A percentile compares a stretch with the other conserved stretches of the same genome.
These are phyloP conservation scores for Cystobasidiopsis lactophilus DNA, from an alignment of 768 basidiomycete genomes.

Conservation along the genomic window DNA sequence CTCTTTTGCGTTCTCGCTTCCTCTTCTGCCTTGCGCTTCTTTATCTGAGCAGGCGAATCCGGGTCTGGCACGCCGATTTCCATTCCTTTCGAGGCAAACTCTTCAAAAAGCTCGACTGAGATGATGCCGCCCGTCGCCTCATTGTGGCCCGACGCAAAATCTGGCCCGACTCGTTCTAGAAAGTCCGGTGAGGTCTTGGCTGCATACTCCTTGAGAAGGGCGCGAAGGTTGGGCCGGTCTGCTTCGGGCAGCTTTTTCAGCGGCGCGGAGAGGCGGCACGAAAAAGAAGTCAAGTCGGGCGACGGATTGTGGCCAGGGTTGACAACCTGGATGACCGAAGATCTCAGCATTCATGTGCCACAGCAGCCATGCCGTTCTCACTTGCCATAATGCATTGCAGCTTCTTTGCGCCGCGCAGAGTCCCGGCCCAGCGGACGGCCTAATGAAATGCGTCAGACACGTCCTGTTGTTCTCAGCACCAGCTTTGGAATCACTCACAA, in stretches of 20 bases:
- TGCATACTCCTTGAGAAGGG: conserved; percentile 26
- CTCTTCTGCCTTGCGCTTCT: conserved; percentile 9
- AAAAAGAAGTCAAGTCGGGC: conserved; percentile 26
- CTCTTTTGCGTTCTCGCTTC: conserved; percentile 3
- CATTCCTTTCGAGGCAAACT: conserved; percentile 11
- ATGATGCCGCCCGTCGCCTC: conserved; percentile 35
- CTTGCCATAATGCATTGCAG: conserved; percentile 13
- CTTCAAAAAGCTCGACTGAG: conserved; percentile 23
- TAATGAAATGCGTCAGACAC: background rate
- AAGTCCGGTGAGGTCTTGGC: conserved; percentile 21
- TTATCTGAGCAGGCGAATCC: conserved; percentile 7
- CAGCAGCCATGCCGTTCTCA: background rate
- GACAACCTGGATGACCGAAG: conserved; percentile 25
- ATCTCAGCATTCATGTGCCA: background rate
- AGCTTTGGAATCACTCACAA: conserved; percentile 23
- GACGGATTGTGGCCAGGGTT: conserved; percentile 27
- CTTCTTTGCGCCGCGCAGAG: conserved; percentile 21
- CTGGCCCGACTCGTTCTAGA: conserved; percentile 27
- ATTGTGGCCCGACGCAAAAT: conserved; percentile 32
- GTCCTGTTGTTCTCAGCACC: conserved; percentile 23
- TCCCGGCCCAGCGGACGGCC: conserved; percentile 30
- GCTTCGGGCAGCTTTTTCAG: conserved; percentile 22
- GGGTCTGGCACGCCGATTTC: conserved; percentile 18
- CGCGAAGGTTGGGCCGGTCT: conserved; percentile 27
- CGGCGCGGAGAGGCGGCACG: conserved; percentile 28